Conservation (phyloP, 768 basidiomycete species). For the Leucocoprinus sp. region DNA sequence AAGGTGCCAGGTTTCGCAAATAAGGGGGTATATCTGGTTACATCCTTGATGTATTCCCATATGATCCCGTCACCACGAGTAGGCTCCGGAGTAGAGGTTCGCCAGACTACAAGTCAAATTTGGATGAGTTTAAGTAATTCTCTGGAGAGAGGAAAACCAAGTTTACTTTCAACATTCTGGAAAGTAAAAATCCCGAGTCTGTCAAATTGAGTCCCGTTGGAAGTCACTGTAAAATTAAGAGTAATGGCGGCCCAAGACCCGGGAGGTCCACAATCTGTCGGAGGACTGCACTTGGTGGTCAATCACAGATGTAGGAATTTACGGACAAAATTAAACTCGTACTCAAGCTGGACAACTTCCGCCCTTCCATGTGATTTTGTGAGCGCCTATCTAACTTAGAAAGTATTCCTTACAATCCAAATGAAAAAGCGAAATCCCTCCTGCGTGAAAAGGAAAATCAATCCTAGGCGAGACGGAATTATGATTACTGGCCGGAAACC, state of each 20-base stretch:
- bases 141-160: neutral
- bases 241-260: slow-evolving; percentile 73
- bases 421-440: slow-evolving; percentile 67
- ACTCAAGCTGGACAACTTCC: slow-evolving; percentile 59
- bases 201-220: slow-evolving; percentile 73
- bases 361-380: slow-evolving; percentile 29
- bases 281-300: slow-evolving; percentile 42
- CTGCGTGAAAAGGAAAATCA: slow-evolving; percentile 23
- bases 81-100: slow-evolving; percentile 76
- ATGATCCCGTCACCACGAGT: slow-evolving; percentile 59
- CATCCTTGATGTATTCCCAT: slow-evolving; percentile 74
- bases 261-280: slow-evolving; percentile 57
- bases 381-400: neutral
- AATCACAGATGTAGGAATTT: neutral
- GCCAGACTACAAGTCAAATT: slow-evolving; percentile 47
- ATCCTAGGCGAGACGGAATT: no score
- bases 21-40: slow-evolving; percentile 62
- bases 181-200: slow-evolving; percentile 67
- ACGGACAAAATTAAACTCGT: slow-evolving; percentile 1
- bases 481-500: no score
- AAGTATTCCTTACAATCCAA: slow-evolving; percentile 42
- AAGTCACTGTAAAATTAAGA: slow-evolving; percentile 70
- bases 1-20: slow-evolving; percentile 62
- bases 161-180: slow-evolving; percentile 67
- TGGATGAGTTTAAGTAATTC: neutral